Evolutionary conservation across 495 filamentous ascomycete species (phyloP), one percentile per base, ranked within the genome.

Genomic region (Penicillium nucicola): DNA sequence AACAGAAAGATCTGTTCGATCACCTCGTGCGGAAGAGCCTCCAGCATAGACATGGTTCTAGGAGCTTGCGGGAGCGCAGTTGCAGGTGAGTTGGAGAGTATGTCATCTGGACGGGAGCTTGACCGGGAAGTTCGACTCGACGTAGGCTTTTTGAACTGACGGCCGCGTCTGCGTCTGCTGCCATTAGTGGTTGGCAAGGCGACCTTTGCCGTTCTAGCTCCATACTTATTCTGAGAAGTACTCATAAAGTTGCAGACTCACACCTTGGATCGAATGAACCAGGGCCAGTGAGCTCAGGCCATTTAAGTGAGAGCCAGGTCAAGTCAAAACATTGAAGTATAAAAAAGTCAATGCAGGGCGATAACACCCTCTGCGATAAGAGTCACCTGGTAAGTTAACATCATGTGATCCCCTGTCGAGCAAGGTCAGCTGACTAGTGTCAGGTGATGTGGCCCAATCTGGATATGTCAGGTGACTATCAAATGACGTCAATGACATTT

Each of bases 1-100:
- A 76, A 61, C 13, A 81, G 62, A 40, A 81, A 83, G 30, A 83
- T 77, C 42, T 67, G 59, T 56, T 82, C 74, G 28, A 84, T 62
- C 8, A 84, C 45, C 51, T 84, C 81, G 1, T 71, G 69, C 1
- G 79, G 81, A 1, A 84, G 62, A 10, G 55, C 53, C 55, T 83
- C 81, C 5, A 84, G 63, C 14, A 45, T 49, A 5, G 74, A 76
- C 37, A 72, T 57, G 6, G 53, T 56, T 10, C 46, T 40, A 28
- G 45, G 18, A 32, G 36, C 33, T 11, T 41, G 36, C 18, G 36
- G 25, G 10, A 18, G 25, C 36, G 46, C 12, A 13, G 46, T 36
- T 33, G 13, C 31, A 9, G 46, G 46, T 4, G 46, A 48, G 23
- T 48, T 48, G 12, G 46, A 48, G 1, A 37, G 46, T 17, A 36